Percentiles rank a stretch among this genome's conserved stretches.
phyloP scores from a whole-genome alignment of 345 rosid genomes.

The Murraya paniculata region DNA sequence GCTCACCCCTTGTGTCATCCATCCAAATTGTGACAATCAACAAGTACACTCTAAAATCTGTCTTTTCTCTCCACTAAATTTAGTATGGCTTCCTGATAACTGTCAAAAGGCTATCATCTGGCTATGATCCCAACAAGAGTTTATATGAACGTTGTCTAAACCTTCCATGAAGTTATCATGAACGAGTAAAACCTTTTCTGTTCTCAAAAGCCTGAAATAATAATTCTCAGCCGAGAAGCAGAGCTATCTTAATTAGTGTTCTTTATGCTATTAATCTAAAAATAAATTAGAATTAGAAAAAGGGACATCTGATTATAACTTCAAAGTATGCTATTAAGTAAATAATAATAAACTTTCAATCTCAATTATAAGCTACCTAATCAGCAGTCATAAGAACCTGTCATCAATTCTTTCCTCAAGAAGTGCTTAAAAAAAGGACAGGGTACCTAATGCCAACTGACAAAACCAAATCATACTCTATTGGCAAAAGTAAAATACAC shows the following conservation, averaged over 20 bases:
- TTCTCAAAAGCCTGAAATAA: neutral
- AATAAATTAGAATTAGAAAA: neutral
- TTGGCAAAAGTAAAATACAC: neutral
- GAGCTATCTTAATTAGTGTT: neutral
- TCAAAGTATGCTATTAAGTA: neutral
- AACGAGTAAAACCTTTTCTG: neutral
- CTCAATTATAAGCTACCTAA: neutral
- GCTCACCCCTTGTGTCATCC: neutral
- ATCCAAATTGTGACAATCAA: neutral
- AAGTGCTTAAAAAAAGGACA: neutral
- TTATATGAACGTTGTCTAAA: neutral
- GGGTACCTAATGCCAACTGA: neutral
- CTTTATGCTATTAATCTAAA: neutral
- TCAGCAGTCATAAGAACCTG: neutral
- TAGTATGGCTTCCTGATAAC: neutral
- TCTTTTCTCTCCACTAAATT: neutral
- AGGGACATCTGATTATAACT: neutral
- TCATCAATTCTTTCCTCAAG: neutral
- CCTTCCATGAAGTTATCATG: neutral
- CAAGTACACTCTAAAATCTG: neutral
- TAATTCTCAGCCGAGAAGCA: neutral
- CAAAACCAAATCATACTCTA: neutral
- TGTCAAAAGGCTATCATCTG: neutral
- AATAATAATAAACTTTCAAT: neutral
- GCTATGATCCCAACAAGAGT: constrained; percentile 1